Evolutionary conservation across 2,329 filamentous ascomycete species (phyloP), one percentile per base, ranked within the genome.

Genomic region (Alternaria consortialis): DNA sequence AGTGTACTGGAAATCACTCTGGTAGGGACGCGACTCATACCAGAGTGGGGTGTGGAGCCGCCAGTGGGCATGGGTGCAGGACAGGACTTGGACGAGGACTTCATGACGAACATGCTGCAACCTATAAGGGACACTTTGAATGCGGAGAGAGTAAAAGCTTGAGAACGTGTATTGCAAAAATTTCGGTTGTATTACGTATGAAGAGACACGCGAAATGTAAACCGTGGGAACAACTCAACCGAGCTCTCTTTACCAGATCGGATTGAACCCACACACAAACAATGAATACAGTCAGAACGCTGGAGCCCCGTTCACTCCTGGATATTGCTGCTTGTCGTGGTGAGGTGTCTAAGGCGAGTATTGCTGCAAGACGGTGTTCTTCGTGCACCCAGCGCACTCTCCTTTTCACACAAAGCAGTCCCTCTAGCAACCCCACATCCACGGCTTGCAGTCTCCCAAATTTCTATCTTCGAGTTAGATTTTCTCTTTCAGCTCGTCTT

Each of bases 41-140:
- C 73, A 1, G 72, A 74, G 50, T 74, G 72, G 73, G 69, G 72
- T 40, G 62, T 76, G 37, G 36, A 63, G 15, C 56, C 72, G 7
- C 71, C 72, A 5, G n/a, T 37, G 15, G 70, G 63, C 2, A 27
- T 51, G n/a, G 70, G 71, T 15, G 68, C 67, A 7, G 70, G 72
- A 2, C 64, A 69, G 47, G 64, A 74, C 23, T 23, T 63, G 42
- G 39, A 53, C 27, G 60, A 64, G 20, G 62, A 53, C 3, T 61
- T 62, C 32, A 44, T 68, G 27, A 59, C 61, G 31, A 69, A 66
- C 9, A 52, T 74, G 64, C 42, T 75, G 25, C 53, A 37, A 29
- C 73, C 73, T 7, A 68, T 74, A 57, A 56, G 63, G 25, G 62
- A 62, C 13, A 65, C 39, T 23, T 58, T 74, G 25, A 60, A 63